Evolutionary conservation across 495 filamentous ascomycete species (phyloP), one percentile per base, ranked within the genome.

Genomic region (Talaromyces borbonicus): DNA sequence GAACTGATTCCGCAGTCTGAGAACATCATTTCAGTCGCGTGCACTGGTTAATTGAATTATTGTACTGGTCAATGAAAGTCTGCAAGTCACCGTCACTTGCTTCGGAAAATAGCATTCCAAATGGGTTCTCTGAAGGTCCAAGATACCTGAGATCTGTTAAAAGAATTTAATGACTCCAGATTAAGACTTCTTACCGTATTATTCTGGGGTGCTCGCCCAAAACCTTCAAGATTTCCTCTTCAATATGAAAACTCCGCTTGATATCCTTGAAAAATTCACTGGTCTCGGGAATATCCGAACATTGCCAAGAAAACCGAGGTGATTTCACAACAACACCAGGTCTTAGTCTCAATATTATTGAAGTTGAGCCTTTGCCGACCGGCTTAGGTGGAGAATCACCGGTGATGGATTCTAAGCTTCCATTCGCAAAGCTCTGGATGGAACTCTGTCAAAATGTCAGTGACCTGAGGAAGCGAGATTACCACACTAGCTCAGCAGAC

Each of bases 1-100:
- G 31, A 32, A 56, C 25, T 0, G 52, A 52, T 44, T 61, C 56
- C 15, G 46, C 52, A n/a, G 54, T 46, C 36, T 61, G 52, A 8
- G n/a, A n/a, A 38, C 49, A 43, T 52, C 46, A 57, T 48, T 56
- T 56, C 3, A 56, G 27, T 47, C 51, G 51, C 4, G 51, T 12
- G 35, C 23, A 44, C 15, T 53, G 25, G 30, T 54, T 33, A 31
- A 54, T 52, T 9, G 8, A 39, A 48, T 19, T 19, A 48, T 57
- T 1, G 22, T 55, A 31, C 33, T 30, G 19, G 19, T 55, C 45
- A 42, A 57, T 52, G 31, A 55, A 57, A 15, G 15, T 30, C 30
- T 52, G 54, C 18, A 56, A 27, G 49, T 48, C 44, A 12, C 53
- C 50, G 44, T 56, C 47, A 32, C 50, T 55, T 27, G 49, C 53